Evolutionary conservation across 2,329 filamentous ascomycete species (phyloP), one percentile per base, ranked within the genome.

Genomic region (Fusarium incarnatum): DNA sequence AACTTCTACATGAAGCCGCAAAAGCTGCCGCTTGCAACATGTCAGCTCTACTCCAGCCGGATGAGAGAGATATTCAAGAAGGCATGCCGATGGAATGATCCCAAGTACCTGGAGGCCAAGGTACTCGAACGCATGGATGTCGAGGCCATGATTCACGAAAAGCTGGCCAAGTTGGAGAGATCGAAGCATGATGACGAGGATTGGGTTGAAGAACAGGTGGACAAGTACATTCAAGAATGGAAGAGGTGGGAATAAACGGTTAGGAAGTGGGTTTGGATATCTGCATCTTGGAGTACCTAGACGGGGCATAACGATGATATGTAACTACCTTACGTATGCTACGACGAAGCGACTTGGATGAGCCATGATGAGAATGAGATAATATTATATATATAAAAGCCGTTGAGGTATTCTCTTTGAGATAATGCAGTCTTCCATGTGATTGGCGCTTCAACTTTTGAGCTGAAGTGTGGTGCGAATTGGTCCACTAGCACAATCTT

Each of bases 11-110:
- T 86, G 59, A 84, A 87, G 16, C 84, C 88, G 25, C 86, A 89
- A 68, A 83, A 85, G 15, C 79, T 91, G 8, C 77, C 83, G 0
- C 80, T 83, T 71, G 87, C 83, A 28, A 86, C 84, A 23, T 98
- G 94, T 76, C 92, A 95, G 78, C 84, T 98, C 5, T 97, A 96
- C 77, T 94, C 92, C 45, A 80, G 86, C 6, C 87, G 91, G 18
- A 97, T 97, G 93, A 86, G 94, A 42, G 84, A 86, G 0, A 84
- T 93, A 2, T 97, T 97, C 76, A 80, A 82, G 28, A 85, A 88
- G 30, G 90, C 92, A 7, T 89, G 93, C 46, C 82, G 86, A 59
- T 85, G 85, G 37, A 87, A 91, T 55, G 92, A 97, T 74, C 84
- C 91, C 60, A 83, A 84, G 25, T 90, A 90, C 68, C 79, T 97